A percentile compares a stretch with the other conserved stretches of the same genome.
These are phyloP conservation scores for Pichia deserticola DNA, from an alignment of 805 yeast genomes.

Conservation along the genomic window DNA sequence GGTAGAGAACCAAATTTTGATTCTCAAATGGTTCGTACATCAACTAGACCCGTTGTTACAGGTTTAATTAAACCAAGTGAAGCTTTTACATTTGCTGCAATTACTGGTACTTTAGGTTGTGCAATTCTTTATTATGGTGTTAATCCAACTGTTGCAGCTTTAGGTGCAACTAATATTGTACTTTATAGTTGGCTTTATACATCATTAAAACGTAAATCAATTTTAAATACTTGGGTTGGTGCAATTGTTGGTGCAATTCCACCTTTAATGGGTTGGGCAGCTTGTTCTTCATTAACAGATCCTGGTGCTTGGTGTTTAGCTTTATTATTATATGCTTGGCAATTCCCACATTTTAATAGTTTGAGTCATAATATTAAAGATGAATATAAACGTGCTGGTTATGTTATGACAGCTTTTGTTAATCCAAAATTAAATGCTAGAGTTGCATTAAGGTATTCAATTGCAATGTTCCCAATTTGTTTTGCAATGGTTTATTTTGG, in stretches of 20 bases:
- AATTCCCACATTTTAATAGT: conserved; percentile 95
- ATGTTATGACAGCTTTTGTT: conserved; percentile 94
- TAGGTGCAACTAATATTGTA: conserved; percentile 76
- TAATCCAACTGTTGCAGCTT: conserved; percentile 70
- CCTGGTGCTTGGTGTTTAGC: conserved; percentile 97
- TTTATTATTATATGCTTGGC: conserved; percentile 90
- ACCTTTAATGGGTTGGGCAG: conserved; percentile 99
- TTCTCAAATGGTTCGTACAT: conserved; percentile 78
- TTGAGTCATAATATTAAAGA: conserved; percentile 80
- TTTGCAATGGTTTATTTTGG: conserved; percentile 70
- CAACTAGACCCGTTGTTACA: conserved; percentile 82
- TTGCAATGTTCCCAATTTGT: conserved; percentile 93
- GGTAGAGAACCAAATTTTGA: conserved; percentile 93
- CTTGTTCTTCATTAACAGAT: conserved; percentile 66
- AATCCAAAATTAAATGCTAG: conserved; percentile 90
- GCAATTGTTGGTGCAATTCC: conserved; percentile 99
- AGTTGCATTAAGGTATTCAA: conserved; percentile 82
- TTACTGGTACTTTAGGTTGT: conserved; percentile 66
- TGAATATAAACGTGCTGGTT: conserved; percentile 89
- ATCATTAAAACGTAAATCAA: conserved; percentile 75
- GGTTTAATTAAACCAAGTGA: conserved; percentile 69
- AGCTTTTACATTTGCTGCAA: conserved; percentile 74
- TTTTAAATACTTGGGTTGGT: conserved; percentile 95
- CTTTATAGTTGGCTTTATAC: conserved; percentile 90
- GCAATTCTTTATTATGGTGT: conserved; percentile 69